phyloP scores from a whole-genome alignment of 2,329 filamentous ascomycete species.

The Phialophora tarda region DNA sequence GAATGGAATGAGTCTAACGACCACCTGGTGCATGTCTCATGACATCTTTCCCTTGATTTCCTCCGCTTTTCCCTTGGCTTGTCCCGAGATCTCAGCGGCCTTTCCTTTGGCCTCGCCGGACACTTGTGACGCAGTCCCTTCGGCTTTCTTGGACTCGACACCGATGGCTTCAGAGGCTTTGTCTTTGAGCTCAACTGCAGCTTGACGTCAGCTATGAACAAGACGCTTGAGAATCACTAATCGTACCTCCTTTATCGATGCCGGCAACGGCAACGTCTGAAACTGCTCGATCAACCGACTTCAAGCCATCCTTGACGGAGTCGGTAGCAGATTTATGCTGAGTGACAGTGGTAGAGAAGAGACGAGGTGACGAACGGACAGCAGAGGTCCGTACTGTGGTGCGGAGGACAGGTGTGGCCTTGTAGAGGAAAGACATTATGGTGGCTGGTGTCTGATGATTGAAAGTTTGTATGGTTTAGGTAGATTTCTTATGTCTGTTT shows the following conservation, averaged over 20 bases:
- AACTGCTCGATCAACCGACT: slow-evolving; percentile 62
- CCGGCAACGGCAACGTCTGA: slow-evolving; percentile 64
- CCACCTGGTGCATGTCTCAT: slow-evolving; percentile 14
- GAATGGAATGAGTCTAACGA: slow-evolving; percentile 11
- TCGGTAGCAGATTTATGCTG: slow-evolving; percentile 60
- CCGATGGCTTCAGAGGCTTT: slow-evolving; percentile 52
- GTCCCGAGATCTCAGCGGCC: slow-evolving; percentile 39
- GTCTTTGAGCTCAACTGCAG: slow-evolving; percentile 57
- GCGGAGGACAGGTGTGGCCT: slow-evolving; percentile 41
- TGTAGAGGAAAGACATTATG: slow-evolving; percentile 48
- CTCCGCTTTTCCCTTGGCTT: slow-evolving; percentile 46
- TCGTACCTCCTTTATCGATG: slow-evolving; percentile 67
- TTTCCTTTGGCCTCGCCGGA: slow-evolving; percentile 47
- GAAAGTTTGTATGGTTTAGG: neutral
- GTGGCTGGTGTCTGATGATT: neutral
- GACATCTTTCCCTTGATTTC: slow-evolving; percentile 43
- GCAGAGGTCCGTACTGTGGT: slow-evolving; percentile 35
- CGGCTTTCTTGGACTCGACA: slow-evolving; percentile 53
- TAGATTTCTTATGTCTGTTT: neutral
- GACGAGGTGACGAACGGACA: slow-evolving; percentile 34
- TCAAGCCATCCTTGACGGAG: slow-evolving; percentile 62
- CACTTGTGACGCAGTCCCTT: slow-evolving; percentile 52
- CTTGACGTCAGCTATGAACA: slow-evolving; percentile 13
- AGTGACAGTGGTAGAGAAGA: slow-evolving; percentile 59
- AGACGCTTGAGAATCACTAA: neutral